Percentiles rank a stretch among this genome's conserved stretches.
These are phyloP conservation scores for Xylogone sp. DNA, from an alignment of 2,329 filamentous ascomycete genomes.

Conservation along the genomic window DNA sequence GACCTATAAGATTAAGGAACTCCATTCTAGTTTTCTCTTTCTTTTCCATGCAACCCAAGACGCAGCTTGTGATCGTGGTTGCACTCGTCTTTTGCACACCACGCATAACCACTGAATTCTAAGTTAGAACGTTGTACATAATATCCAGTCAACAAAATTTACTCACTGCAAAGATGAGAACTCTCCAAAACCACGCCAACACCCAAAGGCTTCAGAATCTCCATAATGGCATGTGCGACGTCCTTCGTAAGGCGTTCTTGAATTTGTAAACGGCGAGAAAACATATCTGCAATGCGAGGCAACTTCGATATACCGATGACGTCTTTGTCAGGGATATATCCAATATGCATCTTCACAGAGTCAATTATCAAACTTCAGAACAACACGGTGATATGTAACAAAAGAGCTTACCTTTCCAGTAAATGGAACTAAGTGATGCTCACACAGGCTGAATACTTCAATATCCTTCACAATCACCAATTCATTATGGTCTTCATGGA, in stretches of 20 bases:
- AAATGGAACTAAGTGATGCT: conserved; percentile 96
- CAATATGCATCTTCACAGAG: conserved; percentile 82
- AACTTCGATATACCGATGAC: conserved; percentile 96
- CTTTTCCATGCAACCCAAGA: conserved; percentile 91
- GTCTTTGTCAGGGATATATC: conserved; percentile 87
- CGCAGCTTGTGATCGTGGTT: conserved; percentile 91
- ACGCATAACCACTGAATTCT: conserved; percentile 99
- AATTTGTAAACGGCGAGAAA: conserved; percentile 86
- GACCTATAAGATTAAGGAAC: conserved; percentile 75
- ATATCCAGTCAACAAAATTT: too few relatives aligned
- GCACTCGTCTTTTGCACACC: conserved; percentile 91
- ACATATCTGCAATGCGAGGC: conserved; percentile 95
- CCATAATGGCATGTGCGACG: conserved; percentile 88
- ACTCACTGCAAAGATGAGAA: conserved; percentile 91
- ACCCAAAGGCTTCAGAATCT: conserved; percentile 88
- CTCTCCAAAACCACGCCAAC: conserved; percentile 98
- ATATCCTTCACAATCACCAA: conserved; percentile 98
- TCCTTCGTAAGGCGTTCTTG: conserved; percentile 96
- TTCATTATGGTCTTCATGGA: conserved; percentile 95
- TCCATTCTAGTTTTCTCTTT: conserved; percentile 94
- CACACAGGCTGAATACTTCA: conserved; percentile 89
- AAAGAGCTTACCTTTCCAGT: conserved; percentile 72
- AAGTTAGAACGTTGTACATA: too few relatives aligned
- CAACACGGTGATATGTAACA: neutral
- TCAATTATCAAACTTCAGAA: conserved; percentile 8